phyloP scores from a whole-genome alignment of 108 stramenopile species.

The Discostella stelligeroides region DNA sequence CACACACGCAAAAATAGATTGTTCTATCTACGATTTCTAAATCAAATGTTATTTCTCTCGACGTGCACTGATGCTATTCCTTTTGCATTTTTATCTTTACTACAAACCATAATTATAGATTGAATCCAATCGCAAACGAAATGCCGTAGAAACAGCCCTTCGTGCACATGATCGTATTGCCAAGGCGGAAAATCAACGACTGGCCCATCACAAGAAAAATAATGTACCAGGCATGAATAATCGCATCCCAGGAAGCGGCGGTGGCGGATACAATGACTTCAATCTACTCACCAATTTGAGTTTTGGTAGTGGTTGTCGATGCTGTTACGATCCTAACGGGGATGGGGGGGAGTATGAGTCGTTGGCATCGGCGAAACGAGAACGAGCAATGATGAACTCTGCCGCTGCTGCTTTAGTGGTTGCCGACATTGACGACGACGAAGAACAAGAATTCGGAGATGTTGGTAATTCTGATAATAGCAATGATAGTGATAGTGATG shows the following conservation, averaged over 20 bases:
- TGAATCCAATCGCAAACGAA: conserved; percentile 64
- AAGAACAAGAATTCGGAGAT: conserved; percentile 8
- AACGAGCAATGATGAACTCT: conserved; percentile 10
- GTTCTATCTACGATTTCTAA: no score
- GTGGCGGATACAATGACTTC: conserved; percentile 8
- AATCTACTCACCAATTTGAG: conserved; percentile 53
- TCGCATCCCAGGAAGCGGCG: background rate
- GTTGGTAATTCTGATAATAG: conserved; percentile 28
- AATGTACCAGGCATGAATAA: background rate
- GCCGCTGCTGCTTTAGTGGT: background rate
- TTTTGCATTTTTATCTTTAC: background rate
- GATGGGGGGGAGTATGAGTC: conserved; percentile 84
- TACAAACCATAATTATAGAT: conserved; percentile 40
- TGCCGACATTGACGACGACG: background rate
- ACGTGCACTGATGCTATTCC: no score
- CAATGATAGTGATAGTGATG: conserved; percentile 38
- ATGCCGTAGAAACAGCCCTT: conserved; percentile 60
- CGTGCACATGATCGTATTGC: conserved; percentile 75
- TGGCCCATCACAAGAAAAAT: background rate
- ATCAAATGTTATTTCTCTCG: no score
- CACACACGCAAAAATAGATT: no score
- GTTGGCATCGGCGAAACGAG: conserved; percentile 46
- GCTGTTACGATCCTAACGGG: conserved; percentile 78
- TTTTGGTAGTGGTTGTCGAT: conserved; percentile 71
- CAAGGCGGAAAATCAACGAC: conserved; percentile 68